phyloP scores from a whole-genome alignment of 2,329 filamentous ascomycete genomes.

The Diaporthe aspalathi region DNA sequence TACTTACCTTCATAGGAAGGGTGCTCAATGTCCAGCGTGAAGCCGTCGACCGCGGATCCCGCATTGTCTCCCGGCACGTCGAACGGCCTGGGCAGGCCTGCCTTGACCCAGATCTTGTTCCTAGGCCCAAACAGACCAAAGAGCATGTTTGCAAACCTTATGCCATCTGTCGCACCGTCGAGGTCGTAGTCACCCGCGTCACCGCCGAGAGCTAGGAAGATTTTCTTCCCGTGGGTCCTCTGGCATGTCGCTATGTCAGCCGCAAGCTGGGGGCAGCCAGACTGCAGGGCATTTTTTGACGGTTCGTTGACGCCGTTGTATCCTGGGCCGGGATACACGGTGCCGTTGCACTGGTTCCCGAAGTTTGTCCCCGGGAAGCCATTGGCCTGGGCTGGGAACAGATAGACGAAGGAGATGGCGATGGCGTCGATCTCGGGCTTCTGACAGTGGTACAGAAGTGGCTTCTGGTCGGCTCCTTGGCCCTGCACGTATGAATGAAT shows the following conservation, averaged over 20 bases:
- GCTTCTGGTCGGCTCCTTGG: slow-evolving; percentile 52
- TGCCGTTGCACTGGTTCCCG: slow-evolving; percentile 54
- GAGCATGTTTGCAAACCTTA: slow-evolving; percentile 50
- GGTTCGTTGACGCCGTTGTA: slow-evolving; percentile 48
- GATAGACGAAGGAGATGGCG: slow-evolving; percentile 55
- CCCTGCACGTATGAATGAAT: slow-evolving; percentile 46
- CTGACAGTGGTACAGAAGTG: slow-evolving; percentile 53
- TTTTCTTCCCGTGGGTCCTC: slow-evolving; percentile 51
- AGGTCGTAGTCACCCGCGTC: slow-evolving; percentile 51
- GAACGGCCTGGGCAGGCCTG: slow-evolving; percentile 53
- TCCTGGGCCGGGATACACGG: slow-evolving; percentile 48
- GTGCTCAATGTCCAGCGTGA: slow-evolving; percentile 56
- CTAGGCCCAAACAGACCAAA: slow-evolving; percentile 56
- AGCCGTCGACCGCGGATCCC: slow-evolving; percentile 52
- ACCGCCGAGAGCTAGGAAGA: slow-evolving; percentile 56
- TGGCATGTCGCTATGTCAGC: slow-evolving; percentile 54
- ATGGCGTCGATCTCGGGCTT: slow-evolving; percentile 55
- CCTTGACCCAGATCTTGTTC: slow-evolving; percentile 46
- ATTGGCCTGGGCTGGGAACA: slow-evolving; percentile 56
- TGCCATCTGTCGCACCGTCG: slow-evolving; percentile 50
- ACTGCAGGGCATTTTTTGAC: slow-evolving; percentile 48
- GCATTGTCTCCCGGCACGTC: slow-evolving; percentile 44
- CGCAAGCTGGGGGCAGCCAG: slow-evolving; percentile 50
- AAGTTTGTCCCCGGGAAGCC: slow-evolving; percentile 55
- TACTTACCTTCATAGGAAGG: slow-evolving; percentile 34